A percentile compares a stretch with the other conserved stretches of the same genome.
These are phyloP conservation scores for Lactarius hatsudake DNA, from an alignment of 768 basidiomycete species.

Conservation along the genomic window DNA sequence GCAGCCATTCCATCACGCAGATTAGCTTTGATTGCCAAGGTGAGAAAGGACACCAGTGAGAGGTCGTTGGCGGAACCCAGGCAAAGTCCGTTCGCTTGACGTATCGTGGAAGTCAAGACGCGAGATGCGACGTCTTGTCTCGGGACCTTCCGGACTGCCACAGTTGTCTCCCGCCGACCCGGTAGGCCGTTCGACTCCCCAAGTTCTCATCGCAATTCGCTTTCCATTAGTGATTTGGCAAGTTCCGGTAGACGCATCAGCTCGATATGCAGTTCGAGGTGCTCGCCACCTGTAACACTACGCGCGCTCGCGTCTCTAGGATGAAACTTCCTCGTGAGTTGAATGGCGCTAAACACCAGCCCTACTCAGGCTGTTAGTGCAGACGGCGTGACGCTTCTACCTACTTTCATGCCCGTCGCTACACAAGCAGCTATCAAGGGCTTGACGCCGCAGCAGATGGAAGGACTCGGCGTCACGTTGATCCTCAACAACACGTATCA, in stretches of 20 bases:
- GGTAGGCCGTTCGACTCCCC: not conserved
- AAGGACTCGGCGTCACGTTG: constrained; percentile 75
- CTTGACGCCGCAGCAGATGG: constrained; percentile 80
- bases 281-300: constrained; percentile 76
- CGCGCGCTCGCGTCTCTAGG: constrained; percentile 77
- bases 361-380: constrained; percentile 13
- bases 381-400: constrained; percentile 82
- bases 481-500: constrained; percentile 92
- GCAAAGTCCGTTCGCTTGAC: not conserved
- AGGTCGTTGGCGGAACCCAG: not conserved
- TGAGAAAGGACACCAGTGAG: not conserved
- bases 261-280: constrained; percentile 74
- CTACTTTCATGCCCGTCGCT: constrained; percentile 93
- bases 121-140: not conserved
- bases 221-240: not conserved
- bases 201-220: not conserved
- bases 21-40: not conserved
- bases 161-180: not conserved
- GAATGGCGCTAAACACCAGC: constrained; percentile 6
- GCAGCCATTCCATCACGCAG: not conserved
- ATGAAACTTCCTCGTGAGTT: constrained; percentile 79
- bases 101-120: not conserved
- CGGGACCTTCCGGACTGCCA: not conserved
- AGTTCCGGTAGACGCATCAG: not conserved
- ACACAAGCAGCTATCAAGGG: constrained; percentile 93